Evolutionary conservation across 768 basidiomycete genomes (phyloP).

Genomic region (Agaricus sinodeliciosus): DNA sequence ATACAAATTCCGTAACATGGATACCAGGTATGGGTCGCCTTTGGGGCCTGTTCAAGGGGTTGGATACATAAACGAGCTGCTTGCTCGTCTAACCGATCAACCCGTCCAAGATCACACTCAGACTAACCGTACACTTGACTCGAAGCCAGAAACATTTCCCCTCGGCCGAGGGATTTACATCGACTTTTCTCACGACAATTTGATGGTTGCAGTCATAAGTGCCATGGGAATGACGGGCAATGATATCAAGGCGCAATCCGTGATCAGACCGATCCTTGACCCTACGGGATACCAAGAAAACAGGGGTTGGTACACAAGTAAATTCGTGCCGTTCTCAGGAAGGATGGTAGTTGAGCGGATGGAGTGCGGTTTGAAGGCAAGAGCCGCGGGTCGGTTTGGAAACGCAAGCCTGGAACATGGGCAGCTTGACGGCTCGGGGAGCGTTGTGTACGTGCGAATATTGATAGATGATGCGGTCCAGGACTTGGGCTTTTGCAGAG

Average conservation of each 20-base stretch:
- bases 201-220: constrained; percentile 72
- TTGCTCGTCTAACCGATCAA: constrained; percentile 64
- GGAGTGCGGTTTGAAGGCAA: constrained; percentile 28
- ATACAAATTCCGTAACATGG: too few species aligned
- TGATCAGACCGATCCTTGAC: constrained; percentile 23
- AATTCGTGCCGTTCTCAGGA: constrained; percentile 69
- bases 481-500: constrained; percentile 52
- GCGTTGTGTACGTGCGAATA: constrained; percentile 50
- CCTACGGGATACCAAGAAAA: constrained; percentile 23
- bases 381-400: background rate
- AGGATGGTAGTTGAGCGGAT: constrained; percentile 72
- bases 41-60: constrained; percentile 78
- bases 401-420: constrained; percentile 14
- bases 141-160: constrained; percentile 62
- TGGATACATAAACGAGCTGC: constrained; percentile 82
- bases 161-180: constrained; percentile 57
- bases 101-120: constrained; percentile 66
- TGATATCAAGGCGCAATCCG: background rate
- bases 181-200: constrained; percentile 84
- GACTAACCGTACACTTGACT: constrained; percentile 69
- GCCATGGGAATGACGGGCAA: constrained; percentile 46
- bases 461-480: constrained; percentile 72
- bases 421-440: background rate
- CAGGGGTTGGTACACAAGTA: constrained; percentile 47
- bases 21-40: constrained; percentile 51